Percentiles rank a stretch among this genome's conserved stretches.
These are phyloP conservation scores for Sonneratia alba DNA, from an alignment of 345 rosid genomes.

Conservation along the genomic window DNA sequence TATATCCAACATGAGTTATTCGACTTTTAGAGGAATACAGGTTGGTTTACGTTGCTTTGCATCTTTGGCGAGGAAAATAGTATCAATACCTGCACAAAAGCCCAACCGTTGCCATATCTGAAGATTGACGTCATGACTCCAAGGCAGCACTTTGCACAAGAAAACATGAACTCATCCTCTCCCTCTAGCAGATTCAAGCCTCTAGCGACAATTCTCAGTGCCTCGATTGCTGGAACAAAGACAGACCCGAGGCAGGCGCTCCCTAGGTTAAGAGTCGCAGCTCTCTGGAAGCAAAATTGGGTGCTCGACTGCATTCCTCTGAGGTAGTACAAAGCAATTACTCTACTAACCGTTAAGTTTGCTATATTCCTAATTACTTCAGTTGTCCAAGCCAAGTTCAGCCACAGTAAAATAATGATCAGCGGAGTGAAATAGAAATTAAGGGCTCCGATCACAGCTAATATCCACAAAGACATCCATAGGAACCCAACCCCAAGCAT, in stretches of 20 bases:
- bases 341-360: conserved; percentile 72
- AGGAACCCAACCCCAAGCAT: conserved; percentile 83
- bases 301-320: conserved; percentile 91
- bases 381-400: conserved; percentile 75
- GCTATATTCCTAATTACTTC: conserved; percentile 96
- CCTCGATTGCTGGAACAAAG: conserved; percentile 88
- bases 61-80: not conserved
- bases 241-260: conserved; percentile 94
- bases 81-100: conserved; percentile 81
- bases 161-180: conserved; percentile 98
- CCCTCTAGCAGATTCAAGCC: conserved; percentile 85
- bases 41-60: too few species aligned
- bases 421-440: conserved; percentile 55
- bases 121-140: conserved; percentile 64
- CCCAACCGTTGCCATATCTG: conserved; percentile 90
- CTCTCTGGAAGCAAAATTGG: conserved; percentile 79
- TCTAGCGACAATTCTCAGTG: conserved; percentile 71
- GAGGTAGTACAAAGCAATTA: conserved; percentile 65
- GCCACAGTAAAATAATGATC: conserved; percentile 34
- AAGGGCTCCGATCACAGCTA: conserved; percentile 80
- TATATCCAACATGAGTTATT: too few species aligned
- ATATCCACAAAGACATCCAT: conserved; percentile 96
- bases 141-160: conserved; percentile 98
- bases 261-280: conserved; percentile 67
- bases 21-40: too few species aligned